A percentile compares a stretch with the other conserved stretches of the same genome.
phyloP scores from a whole-genome alignment of 495 filamentous ascomycete genomes.

The Saxophila tyrrhenica region DNA sequence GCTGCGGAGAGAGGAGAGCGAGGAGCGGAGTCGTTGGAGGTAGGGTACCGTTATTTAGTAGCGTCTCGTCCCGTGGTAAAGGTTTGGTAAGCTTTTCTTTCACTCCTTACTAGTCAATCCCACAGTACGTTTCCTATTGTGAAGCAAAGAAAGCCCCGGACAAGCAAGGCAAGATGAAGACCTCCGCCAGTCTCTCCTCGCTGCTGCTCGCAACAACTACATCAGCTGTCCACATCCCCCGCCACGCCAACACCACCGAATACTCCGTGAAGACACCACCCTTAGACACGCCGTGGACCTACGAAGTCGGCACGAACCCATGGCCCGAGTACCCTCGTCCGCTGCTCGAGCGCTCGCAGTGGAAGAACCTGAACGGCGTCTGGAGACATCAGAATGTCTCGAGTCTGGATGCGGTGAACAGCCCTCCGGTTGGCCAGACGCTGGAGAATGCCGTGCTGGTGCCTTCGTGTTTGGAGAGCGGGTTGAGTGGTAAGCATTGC shows the following conservation, averaged over 20 bases:
- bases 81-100: background rate
- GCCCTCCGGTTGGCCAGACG: slow-evolving; percentile 33
- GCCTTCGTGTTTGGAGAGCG: slow-evolving; percentile 55
- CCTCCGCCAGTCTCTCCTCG: background rate
- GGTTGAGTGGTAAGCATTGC: slow-evolving; percentile 34
- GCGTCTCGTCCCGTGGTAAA: background rate
- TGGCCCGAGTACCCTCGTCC: slow-evolving; percentile 61
- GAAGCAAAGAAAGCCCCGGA: background rate
- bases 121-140: background rate
- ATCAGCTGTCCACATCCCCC: background rate
- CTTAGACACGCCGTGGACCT: slow-evolving; percentile 52
- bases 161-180: background rate
- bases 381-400: slow-evolving; percentile 49
- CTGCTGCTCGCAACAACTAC: background rate
- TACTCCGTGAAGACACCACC: slow-evolving; percentile 30
- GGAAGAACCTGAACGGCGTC: slow-evolving; percentile 55
- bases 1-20: too few species aligned
- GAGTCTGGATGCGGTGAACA: slow-evolving; percentile 30
- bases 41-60: background rate
- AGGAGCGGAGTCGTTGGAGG: background rate
- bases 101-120: too few species aligned
- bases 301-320: slow-evolving; percentile 47
- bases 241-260: slow-evolving; percentile 12
- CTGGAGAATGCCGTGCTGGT: slow-evolving; percentile 44
- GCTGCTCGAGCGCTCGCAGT: slow-evolving; percentile 43